Percentiles rank a stretch among this genome's conserved stretches.
Conservation (phyloP, 2,329 filamentous ascomycete species). For the Botryosphaeria dothidea region DNA sequence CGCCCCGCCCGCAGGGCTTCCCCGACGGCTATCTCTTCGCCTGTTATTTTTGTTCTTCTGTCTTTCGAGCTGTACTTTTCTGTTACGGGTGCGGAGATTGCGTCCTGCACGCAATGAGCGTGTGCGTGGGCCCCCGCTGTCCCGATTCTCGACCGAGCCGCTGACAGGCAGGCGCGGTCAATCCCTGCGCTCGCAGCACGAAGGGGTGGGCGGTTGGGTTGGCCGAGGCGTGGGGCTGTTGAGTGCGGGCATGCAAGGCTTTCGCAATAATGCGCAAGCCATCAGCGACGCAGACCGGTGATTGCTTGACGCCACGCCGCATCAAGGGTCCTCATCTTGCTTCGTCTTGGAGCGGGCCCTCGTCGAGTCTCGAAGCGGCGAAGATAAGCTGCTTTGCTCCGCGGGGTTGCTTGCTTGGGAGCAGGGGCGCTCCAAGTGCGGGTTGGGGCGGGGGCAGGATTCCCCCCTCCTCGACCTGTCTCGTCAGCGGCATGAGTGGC, state of each 20-base stretch:
- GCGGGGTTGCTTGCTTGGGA: constrained; percentile 2
- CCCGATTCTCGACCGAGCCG: constrained; percentile 1
- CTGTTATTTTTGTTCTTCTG: neutral
- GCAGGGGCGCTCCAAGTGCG: neutral
- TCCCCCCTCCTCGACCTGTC: neutral
- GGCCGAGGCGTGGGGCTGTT: neutral
- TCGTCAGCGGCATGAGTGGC: neutral
- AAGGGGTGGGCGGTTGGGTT: constrained; percentile 2
- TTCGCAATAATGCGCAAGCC: constrained; percentile 4
- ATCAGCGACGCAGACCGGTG: neutral
- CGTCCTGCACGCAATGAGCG: neutral
- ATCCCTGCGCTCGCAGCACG: constrained; percentile 5
- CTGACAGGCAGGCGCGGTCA: neutral
- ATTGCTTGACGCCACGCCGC: neutral
- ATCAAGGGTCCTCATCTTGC: constrained; percentile 10
- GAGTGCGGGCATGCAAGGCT: neutral
- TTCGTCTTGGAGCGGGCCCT: neutral
- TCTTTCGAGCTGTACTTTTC: neutral
- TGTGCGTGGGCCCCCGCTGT: neutral
- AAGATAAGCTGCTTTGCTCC: constrained; percentile 4
- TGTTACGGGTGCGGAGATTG: neutral
- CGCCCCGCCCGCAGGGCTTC: neutral
- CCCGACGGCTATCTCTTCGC: neutral
- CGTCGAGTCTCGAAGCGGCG: neutral
- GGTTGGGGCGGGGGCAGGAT: neutral